These are phyloP conservation scores for Tagetes erecta DNA, from an alignment of 129 eudicot genomes.

Conservation along the genomic window DNA sequence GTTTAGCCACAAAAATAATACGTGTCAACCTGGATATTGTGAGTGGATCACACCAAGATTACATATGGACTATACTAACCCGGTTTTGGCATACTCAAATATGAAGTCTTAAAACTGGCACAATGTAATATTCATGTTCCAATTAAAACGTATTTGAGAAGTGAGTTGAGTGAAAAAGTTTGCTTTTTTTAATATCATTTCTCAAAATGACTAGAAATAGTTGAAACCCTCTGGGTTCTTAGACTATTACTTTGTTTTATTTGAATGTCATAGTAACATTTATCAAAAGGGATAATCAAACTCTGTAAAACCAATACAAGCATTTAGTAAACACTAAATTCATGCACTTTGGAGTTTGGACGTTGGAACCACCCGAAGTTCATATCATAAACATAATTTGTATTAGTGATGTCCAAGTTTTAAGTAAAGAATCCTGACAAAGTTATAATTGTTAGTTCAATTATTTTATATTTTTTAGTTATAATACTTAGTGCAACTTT, in stretches of 20 bases:
- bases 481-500: neutral
- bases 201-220: neutral
- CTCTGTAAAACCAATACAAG: neutral
- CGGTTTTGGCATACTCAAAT: neutral
- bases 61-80: neutral
- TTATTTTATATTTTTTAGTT: too few relatives aligned
- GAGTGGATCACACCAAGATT: neutral
- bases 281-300: neutral
- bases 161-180: neutral
- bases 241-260: neutral
- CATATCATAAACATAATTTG: neutral
- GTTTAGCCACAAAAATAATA: neutral
- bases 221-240: neutral
- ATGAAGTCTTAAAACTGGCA: neutral
- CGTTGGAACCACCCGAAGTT: constrained; percentile 4
- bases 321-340: neutral
- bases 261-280: neutral
- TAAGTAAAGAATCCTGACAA: neutral
- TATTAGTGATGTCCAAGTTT: neutral
- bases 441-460: neutral
- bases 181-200: neutral
- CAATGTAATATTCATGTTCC: constrained; percentile 2
- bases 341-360: constrained; percentile 11
- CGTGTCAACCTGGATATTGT: neutral
- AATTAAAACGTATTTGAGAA: neutral